Base-by-base conservation (phyloP, 352 stramenopile species). In the Halophytophthora batemanensis region DNA sequence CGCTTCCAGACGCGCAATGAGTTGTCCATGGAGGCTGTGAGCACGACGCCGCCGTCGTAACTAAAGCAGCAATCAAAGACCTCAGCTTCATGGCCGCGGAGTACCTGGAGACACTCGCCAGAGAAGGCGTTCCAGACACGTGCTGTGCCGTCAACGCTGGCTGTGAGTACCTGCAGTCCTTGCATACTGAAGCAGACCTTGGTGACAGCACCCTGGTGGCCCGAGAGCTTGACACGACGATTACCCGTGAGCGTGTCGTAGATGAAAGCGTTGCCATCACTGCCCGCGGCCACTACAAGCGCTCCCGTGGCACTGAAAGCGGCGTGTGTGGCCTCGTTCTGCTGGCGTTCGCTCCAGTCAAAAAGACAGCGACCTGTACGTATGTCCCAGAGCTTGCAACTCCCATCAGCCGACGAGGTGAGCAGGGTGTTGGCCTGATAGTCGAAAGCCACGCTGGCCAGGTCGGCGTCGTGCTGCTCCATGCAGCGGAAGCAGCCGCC, bases 181-280 rank as follows among this genome's bases (percentile, higher is more conserved):
- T 90, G 78, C 69, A 83, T 81, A 28, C 71, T 88, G 51, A 92
- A 90, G 19, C 63, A 68, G 13, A 80, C 61, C 18, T 67, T 76
- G 46, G 60, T 70, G n/a, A 89, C 48, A 21, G 52, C 43, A 13
- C 77, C 77, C 2, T 42, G 66, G 51, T 92, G 81, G 10, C 74
- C 77, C 14, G 38, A 40, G n/a, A 87, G 53, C n/a, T 45, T 50
- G 5, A 64, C 74, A 41, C 77, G 64, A 15, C 61, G 50, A 3
- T 63, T 87, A 11, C 79, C 82, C 1, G 79, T 89, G 7, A 90
- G 64, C 4, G 79, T 83, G 43, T 90, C 78, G 52, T 92, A 92
- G 15, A 92, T 64, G 25, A 77, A 92, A 1, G 74, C 72, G 8
- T 56, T 59, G 3, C 78, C 75, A 28, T 89, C 75, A 11, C 29